Conservation (phyloP, 2,329 filamentous ascomycete species). For the Pleomassaria siparia region DNA sequence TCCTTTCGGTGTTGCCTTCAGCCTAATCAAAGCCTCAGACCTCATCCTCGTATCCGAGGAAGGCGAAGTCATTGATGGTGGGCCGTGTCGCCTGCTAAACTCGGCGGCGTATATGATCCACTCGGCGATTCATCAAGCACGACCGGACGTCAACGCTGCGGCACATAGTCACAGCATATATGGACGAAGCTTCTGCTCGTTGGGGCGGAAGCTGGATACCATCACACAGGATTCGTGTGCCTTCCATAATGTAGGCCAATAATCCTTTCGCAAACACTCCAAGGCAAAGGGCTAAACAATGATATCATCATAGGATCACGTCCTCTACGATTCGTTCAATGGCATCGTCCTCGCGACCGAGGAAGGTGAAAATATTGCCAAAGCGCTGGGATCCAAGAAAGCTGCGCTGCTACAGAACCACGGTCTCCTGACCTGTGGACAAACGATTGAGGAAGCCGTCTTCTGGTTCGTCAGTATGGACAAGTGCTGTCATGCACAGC, state of each 20-base stretch:
- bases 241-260: constrained; percentile 47
- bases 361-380: constrained; percentile 57
- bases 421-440: constrained; percentile 54
- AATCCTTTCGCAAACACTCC: background rate
- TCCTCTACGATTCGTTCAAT: constrained; percentile 56
- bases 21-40: constrained; percentile 63
- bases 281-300: background rate
- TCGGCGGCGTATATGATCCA: constrained; percentile 62
- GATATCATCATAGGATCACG: constrained; percentile 52
- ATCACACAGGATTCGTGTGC: constrained; percentile 60
- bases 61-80: constrained; percentile 65
- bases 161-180: constrained; percentile 62
- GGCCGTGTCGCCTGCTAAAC: constrained; percentile 43
- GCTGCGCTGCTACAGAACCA: constrained; percentile 58
- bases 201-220: constrained; percentile 61
- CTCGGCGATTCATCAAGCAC: constrained; percentile 59
- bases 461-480: constrained; percentile 59
- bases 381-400: constrained; percentile 51
- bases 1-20: constrained; percentile 65
- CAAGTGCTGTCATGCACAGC: constrained; percentile 56
- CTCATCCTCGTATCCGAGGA: constrained; percentile 66
- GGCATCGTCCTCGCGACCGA: constrained; percentile 56
- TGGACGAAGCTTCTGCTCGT: constrained; percentile 63
- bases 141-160: constrained; percentile 60
- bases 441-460: constrained; percentile 53